A percentile compares a stretch with the other conserved stretches of the same genome.
Conservation (phyloP, 1,139 yeast species). For the Kluyveromyces sp. region DNA sequence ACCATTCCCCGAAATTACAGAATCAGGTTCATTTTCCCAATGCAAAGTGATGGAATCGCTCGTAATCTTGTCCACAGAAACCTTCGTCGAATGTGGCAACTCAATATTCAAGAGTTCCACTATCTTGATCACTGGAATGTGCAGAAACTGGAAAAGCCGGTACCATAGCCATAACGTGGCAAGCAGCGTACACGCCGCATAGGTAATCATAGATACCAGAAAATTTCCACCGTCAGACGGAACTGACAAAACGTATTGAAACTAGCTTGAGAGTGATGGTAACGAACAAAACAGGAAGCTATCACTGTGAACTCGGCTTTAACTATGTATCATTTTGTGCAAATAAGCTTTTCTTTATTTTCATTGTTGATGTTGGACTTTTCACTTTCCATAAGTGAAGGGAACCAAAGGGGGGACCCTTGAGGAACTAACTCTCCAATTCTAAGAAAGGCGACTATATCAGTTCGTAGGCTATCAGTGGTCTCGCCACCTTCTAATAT, state of each 20-base stretch:
- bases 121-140: conserved; percentile 44
- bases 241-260: background rate
- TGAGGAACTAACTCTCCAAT: too few species aligned
- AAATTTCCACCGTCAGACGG: background rate
- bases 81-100: conserved; percentile 50
- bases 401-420: background rate
- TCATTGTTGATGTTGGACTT: background rate
- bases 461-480: too few species aligned
- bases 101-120: conserved; percentile 46
- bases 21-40: conserved; percentile 42
- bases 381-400: background rate
- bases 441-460: too few species aligned
- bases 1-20: conserved; percentile 21
- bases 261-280: too few species aligned
- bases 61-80: conserved; percentile 51
- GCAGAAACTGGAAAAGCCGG: conserved; percentile 24
- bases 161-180: conserved; percentile 26
- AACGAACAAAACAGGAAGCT: too few species aligned
- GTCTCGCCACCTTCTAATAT: background rate
- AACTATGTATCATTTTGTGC: background rate
- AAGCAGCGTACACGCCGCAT: conserved; percentile 9
- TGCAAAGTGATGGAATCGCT: conserved; percentile 44
- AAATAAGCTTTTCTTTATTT: background rate
- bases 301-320: too few species aligned
- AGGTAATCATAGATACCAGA: conserved; percentile 9